phyloP scores from a whole-genome alignment of 345 rosid species.

The Brassica rapa region DNA sequence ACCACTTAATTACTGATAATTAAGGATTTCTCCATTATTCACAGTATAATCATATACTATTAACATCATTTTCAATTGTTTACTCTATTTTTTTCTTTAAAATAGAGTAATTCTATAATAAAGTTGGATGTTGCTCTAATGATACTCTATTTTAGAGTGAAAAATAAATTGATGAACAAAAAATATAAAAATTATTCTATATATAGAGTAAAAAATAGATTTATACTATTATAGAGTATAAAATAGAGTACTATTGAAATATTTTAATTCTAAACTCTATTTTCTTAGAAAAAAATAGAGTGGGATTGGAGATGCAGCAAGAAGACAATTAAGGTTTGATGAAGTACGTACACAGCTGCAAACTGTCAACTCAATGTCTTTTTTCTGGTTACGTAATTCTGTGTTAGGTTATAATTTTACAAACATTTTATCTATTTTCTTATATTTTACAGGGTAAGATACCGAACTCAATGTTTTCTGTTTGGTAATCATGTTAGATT shows the following conservation, averaged over 20 bases:
- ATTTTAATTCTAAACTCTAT: too few species aligned
- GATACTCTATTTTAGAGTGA: too few species aligned
- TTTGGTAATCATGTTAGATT: too few species aligned
- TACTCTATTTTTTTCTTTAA: too few species aligned
- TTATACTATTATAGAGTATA: too few species aligned
- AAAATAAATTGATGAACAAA: too few species aligned
- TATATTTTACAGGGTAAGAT: neutral
- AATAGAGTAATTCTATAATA: too few species aligned
- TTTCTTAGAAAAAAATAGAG: too few species aligned
- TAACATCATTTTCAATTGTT: neutral
- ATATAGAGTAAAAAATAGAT: too few species aligned
- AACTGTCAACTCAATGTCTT: constrained; percentile 2
- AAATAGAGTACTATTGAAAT: too few species aligned
- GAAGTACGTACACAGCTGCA: neutral
- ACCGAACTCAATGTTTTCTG: neutral
- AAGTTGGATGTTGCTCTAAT: too few species aligned
- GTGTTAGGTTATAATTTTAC: neutral
- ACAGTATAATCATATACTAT: neutral
- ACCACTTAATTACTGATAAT: constrained; percentile 20
- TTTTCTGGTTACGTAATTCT: neutral
- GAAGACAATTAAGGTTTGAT: neutral
- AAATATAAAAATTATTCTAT: too few species aligned
- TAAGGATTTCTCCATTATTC: constrained; percentile 3
- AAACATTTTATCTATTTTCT: neutral
- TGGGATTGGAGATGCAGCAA: neutral